A percentile compares a stretch with the other conserved stretches of the same genome.
These are phyloP conservation scores for Pleurotus tuoliensis DNA, from an alignment of 768 basidiomycete species.

Conservation along the genomic window DNA sequence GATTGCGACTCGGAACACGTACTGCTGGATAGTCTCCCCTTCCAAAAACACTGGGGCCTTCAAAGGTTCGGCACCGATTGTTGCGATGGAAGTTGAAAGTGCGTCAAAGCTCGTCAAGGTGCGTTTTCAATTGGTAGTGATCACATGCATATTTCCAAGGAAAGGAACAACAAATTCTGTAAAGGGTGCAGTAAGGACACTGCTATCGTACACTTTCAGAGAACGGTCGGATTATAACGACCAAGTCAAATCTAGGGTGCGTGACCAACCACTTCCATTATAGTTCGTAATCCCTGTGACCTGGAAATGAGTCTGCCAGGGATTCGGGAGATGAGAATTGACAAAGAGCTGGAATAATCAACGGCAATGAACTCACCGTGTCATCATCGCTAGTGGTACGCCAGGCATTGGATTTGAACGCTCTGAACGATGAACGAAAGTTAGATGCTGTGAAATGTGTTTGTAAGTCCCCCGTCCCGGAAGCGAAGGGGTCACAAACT, in stretches of 20 bases:
- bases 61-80: no score
- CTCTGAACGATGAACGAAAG: background rate
- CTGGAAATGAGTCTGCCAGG: background rate
- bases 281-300: background rate
- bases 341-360: background rate
- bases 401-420: conserved; percentile 1
- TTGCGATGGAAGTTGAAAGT: no score
- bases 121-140: no score
- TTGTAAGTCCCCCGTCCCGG: no score
- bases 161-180: no score
- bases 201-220: no score
- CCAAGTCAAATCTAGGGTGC: background rate
- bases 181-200: no score
- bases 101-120: no score
- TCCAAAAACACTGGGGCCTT: no score
- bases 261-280: background rate
- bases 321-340: background rate
- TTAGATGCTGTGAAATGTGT: background rate
- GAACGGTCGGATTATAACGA: background rate
- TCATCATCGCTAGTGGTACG: background rate
- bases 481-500: background rate
- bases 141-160: no score
- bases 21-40: no score
- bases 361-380: background rate
- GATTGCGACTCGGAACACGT: no score